These are phyloP conservation scores for Peziza echinospora DNA, from an alignment of 495 filamentous ascomycete genomes.

Conservation along the genomic window DNA sequence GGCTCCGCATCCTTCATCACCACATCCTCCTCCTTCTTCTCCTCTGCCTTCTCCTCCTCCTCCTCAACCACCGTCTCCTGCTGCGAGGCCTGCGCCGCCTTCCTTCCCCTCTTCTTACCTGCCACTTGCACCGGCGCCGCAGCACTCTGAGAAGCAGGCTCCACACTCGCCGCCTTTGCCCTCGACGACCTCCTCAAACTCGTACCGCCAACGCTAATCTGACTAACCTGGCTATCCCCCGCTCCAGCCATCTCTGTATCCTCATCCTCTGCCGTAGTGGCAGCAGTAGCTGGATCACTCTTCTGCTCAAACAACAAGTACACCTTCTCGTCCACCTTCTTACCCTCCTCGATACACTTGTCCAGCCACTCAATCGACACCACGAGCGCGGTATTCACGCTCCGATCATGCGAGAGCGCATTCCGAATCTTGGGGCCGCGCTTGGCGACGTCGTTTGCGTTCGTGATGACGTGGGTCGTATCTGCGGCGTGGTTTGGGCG, in stretches of 20 bases:
- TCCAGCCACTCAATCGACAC: conserved; percentile 42
- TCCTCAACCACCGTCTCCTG: conserved; percentile 7
- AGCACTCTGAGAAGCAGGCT: background rate
- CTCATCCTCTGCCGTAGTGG: conserved; percentile 10
- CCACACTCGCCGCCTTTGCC: conserved; percentile 2
- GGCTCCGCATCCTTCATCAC: conserved; percentile 5
- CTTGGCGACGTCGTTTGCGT: conserved; percentile 31
- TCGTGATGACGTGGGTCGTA: conserved; percentile 39
- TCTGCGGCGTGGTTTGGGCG: conserved; percentile 25
- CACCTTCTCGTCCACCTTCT: conserved; percentile 24
- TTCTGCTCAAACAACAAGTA: conserved; percentile 17
- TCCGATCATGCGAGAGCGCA: background rate
- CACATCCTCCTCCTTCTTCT: conserved; percentile 7
- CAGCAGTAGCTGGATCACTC: conserved; percentile 3
- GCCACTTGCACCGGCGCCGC: conserved; percentile 4
- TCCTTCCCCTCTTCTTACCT: conserved; percentile 9
- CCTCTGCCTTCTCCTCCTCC: conserved; percentile 13
- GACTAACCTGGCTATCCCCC: background rate
- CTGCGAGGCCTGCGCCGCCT: background rate
- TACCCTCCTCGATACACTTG: conserved; percentile 26
- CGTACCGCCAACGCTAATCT: background rate
- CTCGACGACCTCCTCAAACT: background rate
- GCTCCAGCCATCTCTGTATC: conserved; percentile 5
- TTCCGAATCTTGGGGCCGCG: conserved; percentile 8
- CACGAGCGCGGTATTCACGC: conserved; percentile 28